Evolutionary conservation across 208 protist species (phyloP).

Genomic region (Crithidia brevicula): DNA sequence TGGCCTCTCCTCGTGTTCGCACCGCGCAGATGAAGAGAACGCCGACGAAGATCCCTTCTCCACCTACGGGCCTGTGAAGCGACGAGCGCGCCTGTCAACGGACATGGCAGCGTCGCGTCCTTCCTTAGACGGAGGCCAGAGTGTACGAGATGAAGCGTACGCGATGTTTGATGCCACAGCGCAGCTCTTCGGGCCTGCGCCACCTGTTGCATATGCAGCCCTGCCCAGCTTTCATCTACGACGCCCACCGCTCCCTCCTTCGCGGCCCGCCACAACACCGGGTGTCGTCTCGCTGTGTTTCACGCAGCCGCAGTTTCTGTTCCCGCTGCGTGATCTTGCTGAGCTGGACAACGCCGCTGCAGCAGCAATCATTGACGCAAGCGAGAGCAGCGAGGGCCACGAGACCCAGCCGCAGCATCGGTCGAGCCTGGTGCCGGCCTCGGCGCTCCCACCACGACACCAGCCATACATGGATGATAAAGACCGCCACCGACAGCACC

Average conservation of each 20-base stretch:
- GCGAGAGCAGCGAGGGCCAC: neutral
- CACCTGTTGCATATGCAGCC: too few species aligned
- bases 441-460: too few species aligned
- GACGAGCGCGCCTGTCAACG: neutral
- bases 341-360: neutral
- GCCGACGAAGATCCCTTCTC: neutral
- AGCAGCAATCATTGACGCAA: neutral
- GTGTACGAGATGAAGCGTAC: too few species aligned
- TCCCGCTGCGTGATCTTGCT: neutral
- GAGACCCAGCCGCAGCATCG: neutral
- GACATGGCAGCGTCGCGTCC: too few species aligned
- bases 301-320: slow-evolving; percentile 22
- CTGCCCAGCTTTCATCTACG: neutral
- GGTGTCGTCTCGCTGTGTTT: slow-evolving; percentile 5
- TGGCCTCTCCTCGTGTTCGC: neutral
- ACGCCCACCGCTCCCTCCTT: neutral
- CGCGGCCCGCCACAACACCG: neutral
- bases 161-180: too few species aligned
- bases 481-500: too few species aligned
- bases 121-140: too few species aligned
- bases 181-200: too few species aligned
- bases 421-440: too few species aligned
- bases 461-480: too few species aligned
- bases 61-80: slow-evolving; percentile 3
- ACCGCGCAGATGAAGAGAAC: neutral